A percentile compares a stretch with the other conserved stretches of the same genome.
These are phyloP conservation scores for Arabidopsis lyrata DNA, from an alignment of 441 rosid genomes.

Conservation along the genomic window DNA sequence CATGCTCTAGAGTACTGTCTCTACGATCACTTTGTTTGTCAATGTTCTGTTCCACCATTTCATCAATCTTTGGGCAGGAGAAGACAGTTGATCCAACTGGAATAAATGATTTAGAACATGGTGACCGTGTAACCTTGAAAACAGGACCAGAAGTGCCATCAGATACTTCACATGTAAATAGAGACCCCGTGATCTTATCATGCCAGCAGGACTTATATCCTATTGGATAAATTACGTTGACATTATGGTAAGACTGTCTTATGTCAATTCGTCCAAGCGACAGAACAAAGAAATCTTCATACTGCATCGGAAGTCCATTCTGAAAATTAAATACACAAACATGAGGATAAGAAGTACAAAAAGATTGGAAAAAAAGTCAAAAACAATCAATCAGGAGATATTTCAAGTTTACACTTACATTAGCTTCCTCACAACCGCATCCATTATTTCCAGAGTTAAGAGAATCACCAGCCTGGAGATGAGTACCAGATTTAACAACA, in stretches of 20 bases:
- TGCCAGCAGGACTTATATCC: conserved; percentile 99
- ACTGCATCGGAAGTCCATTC: conserved; percentile 88
- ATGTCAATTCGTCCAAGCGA: conserved; percentile 85
- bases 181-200: conserved; percentile 91
- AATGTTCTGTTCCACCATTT: conserved; percentile 47
- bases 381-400: neutral
- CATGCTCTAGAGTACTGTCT: conserved; percentile 50
- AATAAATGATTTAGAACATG: conserved; percentile 71
- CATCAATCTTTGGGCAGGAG: conserved; percentile 49
- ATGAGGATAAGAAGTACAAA: conserved; percentile 12
- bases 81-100: conserved; percentile 77
- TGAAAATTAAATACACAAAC: conserved; percentile 53
- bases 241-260: conserved; percentile 87
- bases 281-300: conserved; percentile 90
- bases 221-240: conserved; percentile 72
- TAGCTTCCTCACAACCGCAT: conserved; percentile 50
- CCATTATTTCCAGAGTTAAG: conserved; percentile 50
- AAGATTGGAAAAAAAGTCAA: neutral
- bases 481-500: conserved; percentile 47
- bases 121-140: conserved; percentile 82
- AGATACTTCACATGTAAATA: conserved; percentile 80
- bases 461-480: conserved; percentile 52
- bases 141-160: conserved; percentile 96
- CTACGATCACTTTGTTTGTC: conserved; percentile 46
- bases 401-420: conserved; percentile 57